Percentiles rank a stretch among this genome's conserved stretches.
These are phyloP conservation scores for Tricholoma hemisulphureum DNA, from an alignment of 768 basidiomycete species.

Conservation along the genomic window DNA sequence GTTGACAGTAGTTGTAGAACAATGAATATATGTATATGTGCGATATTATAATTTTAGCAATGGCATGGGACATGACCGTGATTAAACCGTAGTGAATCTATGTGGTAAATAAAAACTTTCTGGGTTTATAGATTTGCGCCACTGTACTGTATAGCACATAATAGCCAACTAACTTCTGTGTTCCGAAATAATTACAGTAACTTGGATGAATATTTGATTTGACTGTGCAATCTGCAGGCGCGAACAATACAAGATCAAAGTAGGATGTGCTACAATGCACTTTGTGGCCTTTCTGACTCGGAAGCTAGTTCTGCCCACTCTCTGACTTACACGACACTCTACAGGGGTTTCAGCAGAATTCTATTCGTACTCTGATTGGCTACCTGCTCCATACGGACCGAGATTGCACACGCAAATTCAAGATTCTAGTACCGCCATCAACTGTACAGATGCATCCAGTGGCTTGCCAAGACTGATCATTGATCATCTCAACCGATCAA, in stretches of 20 bases:
- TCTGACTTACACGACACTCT: not conserved
- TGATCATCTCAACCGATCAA: not conserved
- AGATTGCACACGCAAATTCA: too few species aligned
- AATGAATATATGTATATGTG: too few species aligned
- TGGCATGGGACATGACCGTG: too few species aligned
- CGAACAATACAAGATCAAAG: not conserved
- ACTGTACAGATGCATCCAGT: not conserved
- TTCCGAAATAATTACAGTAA: not conserved
- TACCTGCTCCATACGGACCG: too few species aligned
- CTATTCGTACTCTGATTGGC: too few species aligned
- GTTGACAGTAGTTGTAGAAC: too few species aligned
- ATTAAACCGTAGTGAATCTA: too few species aligned
- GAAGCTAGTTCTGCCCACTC: not conserved
- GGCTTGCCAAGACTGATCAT: not conserved
- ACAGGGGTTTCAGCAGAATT: too few species aligned
- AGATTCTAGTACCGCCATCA: too few species aligned
- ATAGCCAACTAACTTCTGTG: not conserved
- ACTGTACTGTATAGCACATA: not conserved
- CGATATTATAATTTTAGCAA: too few species aligned
- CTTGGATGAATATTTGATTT: not conserved
- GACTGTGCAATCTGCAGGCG: not conserved
- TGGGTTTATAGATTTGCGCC: not conserved
- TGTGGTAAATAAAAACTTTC: too few species aligned
- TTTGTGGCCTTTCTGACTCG: not conserved
- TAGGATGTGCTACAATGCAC: not conserved